Base-by-base conservation (phyloP, 176 grass and related monocot genomes). In the Themeda triandra region DNA sequence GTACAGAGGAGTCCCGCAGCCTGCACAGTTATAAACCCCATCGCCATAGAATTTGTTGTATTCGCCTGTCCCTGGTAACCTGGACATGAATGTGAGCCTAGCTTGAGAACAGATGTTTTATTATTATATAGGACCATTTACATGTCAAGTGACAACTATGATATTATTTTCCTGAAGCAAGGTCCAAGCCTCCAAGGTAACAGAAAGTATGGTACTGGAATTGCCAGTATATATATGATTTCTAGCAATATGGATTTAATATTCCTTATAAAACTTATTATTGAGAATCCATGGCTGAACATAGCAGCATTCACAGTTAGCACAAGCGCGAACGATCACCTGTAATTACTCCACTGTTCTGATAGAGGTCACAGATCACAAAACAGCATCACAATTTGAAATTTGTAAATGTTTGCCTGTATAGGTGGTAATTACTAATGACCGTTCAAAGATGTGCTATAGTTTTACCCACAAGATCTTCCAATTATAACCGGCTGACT, bases 31-130 rank as follows among this genome's bases (percentile, higher is more conserved):
- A 58, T 97, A 97, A 18, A 85, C 80, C 4, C 94, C 94, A 0
- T 88, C 89, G 10, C 66, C 44, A 0, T 69, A 92, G 66, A 94
- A 90, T 88, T 97, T 97, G 71, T 97, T 85, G 78, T 94, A 97
- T 67, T 97, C 71, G 15, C 94, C 94, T 6, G 89, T 94, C 80
- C 92, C 89, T 0, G 82, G 60, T 40, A 76, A 77, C 85, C 92
- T 97, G 82, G 60, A 71, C 17, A 62, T 72, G 45, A 74, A 37
- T 27, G 19, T 72, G 12, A 75, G 7, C 13, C 87, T 85, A 71
- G 39, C 45, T 77, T 71, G 66, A 77, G 4, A 49, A 24, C 29
- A 31, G 4, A 6, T 25, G 13, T 56, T 83, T 62, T 4, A 58
- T 60, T 28, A 79, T 58, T 60, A 36, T 60, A 36, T 67, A 5